A percentile compares a stretch with the other conserved stretches of the same genome.
Evolutionary conservation across 225 moss, liverwort and hornwort genomes (phyloP).

Genomic region (Pseudoscleropodium purum): DNA sequence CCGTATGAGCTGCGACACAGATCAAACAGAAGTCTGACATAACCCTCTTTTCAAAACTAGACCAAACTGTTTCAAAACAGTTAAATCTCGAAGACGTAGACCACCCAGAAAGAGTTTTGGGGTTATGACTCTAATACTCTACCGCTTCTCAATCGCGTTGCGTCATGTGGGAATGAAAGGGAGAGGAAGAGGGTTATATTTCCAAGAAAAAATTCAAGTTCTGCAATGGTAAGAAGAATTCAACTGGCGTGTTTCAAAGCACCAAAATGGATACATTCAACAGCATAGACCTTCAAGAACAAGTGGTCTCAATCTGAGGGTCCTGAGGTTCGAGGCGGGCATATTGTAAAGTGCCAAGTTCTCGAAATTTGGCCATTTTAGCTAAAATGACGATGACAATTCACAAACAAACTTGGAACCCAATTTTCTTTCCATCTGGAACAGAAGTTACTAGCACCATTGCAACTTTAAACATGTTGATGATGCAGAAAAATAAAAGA

Average conservation of each 20-base stretch:
- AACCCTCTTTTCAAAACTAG: background rate
- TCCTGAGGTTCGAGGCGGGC: background rate
- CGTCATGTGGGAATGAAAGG: background rate
- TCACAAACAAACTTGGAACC: background rate
- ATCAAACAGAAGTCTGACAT: too few relatives aligned
- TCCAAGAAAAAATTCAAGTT: too few relatives aligned
- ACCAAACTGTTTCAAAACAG: too few relatives aligned
- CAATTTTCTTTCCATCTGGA: background rate
- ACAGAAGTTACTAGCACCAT: background rate
- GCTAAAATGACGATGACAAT: background rate
- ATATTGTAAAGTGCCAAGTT: background rate
- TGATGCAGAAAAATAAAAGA: background rate
- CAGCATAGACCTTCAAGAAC: background rate
- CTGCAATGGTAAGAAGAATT: background rate
- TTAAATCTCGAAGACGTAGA: background rate
- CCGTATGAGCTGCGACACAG: too few relatives aligned
- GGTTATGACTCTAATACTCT: background rate
- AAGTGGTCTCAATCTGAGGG: background rate
- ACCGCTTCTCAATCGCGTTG: background rate
- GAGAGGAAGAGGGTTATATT: background rate
- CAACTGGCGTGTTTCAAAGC: background rate
- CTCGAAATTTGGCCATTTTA: background rate
- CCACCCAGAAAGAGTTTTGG: background rate
- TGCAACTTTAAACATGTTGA: background rate
- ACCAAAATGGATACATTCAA: background rate